Conservation (phyloP, 1,139 yeast species). For the Kluyveromyces sp. region DNA sequence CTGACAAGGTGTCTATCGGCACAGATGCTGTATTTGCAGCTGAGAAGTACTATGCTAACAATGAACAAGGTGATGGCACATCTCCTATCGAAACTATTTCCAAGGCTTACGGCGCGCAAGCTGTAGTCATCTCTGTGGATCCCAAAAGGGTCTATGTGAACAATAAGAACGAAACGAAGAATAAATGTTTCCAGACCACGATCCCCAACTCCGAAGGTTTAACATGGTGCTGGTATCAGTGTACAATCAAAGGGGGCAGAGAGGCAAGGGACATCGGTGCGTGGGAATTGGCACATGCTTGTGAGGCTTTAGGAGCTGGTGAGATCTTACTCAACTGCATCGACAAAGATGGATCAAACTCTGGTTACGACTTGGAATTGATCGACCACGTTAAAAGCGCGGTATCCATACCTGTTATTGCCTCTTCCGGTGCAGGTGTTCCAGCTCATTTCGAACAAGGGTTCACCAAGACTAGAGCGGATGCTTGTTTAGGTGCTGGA, state of each 20-base stretch:
- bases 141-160: constrained; percentile 78
- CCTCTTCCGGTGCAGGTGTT: constrained; percentile 93
- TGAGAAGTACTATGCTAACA: constrained; percentile 61
- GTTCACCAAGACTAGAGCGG: constrained; percentile 70
- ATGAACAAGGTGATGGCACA: constrained; percentile 53
- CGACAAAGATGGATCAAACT: constrained; percentile 92
- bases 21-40: constrained; percentile 95
- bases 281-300: constrained; percentile 76
- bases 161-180: constrained; percentile 52
- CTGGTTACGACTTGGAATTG: constrained; percentile 84
- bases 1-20: constrained; percentile 95
- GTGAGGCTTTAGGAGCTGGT: constrained; percentile 94
- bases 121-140: constrained; percentile 94
- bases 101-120: constrained; percentile 87
- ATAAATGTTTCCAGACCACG: constrained; percentile 52
- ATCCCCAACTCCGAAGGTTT: constrained; percentile 80
- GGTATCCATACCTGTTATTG: constrained; percentile 86
- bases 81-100: constrained; percentile 92
- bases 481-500: constrained; percentile 98
- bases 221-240: constrained; percentile 83
- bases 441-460: constrained; percentile 88
- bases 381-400: constrained; percentile 67
- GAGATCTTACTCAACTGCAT: constrained; percentile 87
- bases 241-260: constrained; percentile 94
- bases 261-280: constrained; percentile 88